Base-by-base conservation (phyloP, 495 filamentous ascomycete genomes). In the Choiromyces venosus region DNA sequence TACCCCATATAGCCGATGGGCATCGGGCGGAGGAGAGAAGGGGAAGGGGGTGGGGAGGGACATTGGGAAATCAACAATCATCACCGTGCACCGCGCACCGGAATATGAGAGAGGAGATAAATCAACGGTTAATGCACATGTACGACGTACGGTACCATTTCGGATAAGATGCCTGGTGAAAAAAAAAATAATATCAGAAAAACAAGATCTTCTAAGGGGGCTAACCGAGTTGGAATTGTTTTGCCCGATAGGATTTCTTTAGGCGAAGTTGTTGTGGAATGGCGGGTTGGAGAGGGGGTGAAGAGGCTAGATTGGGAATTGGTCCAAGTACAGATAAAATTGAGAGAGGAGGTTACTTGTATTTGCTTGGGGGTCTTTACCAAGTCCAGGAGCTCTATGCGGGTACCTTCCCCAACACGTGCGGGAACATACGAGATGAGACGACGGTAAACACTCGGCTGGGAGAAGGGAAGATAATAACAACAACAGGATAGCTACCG, bases 341-440 rank as follows among this genome's bases (percentile, higher is more conserved):
- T 52, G 46, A 10, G 46, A 2, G 46, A 29, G 46, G n/a, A 29
- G 46, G 46, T 56, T 56, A 56, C 44, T 21, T 19, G 65, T 75
- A 69, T 52, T 76, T 64, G 74, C 73, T 75, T 69, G 71, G 64
- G 74, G 66, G 69, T 37, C 68, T 66, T 73, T 77, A 73, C 74
- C 75, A 67, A 69, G 75, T 76, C 66, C 66, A 77, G 75, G 73
- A 77, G 75, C 75, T 77, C 75, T 25, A 77, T 66, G 65, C 75
- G 75, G 66, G 67, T 70, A 67, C 74, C 76, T 72, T 70, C 74
- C 66, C 69, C 72, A 64, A 67, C 75, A 77, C 75, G 75, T 77
- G 75, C 75, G 74, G 73, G 61, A 69, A 66, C 10, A 40, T 33
- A 8, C 35, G 29, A 46, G 25, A 36, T 14, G 16, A 29, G n/a